phyloP scores from a whole-genome alignment of 768 basidiomycete species.

The Termitomyces sp. region DNA sequence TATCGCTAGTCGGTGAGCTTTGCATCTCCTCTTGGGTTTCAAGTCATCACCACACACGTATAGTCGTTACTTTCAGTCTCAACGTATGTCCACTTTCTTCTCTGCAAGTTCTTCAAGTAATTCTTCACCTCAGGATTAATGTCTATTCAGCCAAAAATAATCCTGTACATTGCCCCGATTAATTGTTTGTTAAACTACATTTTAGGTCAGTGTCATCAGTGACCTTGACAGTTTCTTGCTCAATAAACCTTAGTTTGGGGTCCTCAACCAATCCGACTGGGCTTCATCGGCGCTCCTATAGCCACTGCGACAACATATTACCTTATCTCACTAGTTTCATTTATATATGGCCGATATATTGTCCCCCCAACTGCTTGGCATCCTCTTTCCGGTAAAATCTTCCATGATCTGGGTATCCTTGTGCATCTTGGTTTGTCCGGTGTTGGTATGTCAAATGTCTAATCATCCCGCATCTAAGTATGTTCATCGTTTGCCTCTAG shows the following conservation, averaged over 20 bases:
- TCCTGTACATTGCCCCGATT: neutral
- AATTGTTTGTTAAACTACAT: conserved; percentile 55
- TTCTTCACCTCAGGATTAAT: neutral
- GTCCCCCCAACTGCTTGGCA: conserved; percentile 77
- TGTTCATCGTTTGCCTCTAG: conserved; percentile 17
- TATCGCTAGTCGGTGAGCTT: neutral
- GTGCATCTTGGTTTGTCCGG: conserved; percentile 62
- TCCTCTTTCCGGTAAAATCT: conserved; percentile 56
- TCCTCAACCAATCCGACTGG: conserved; percentile 66
- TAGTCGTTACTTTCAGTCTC: neutral
- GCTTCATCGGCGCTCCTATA: conserved; percentile 89
- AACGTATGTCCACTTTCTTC: neutral
- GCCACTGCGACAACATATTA: conserved; percentile 85
- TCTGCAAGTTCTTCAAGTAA: neutral
- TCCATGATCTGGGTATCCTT: conserved; percentile 60
- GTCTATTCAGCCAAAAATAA: neutral
- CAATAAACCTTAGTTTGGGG: conserved; percentile 63
- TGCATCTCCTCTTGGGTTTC: too few species aligned
- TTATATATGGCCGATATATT: conserved; percentile 56
- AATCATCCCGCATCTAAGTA: neutral
- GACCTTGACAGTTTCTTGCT: neutral
- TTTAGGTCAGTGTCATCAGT: conserved; percentile 43
- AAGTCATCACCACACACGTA: neutral
- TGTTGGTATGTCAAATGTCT: conserved; percentile 38
- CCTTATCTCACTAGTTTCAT: conserved; percentile 54